Conservation (phyloP, 2,329 filamentous ascomycete species). For the Trichoderma aggressivum region DNA sequence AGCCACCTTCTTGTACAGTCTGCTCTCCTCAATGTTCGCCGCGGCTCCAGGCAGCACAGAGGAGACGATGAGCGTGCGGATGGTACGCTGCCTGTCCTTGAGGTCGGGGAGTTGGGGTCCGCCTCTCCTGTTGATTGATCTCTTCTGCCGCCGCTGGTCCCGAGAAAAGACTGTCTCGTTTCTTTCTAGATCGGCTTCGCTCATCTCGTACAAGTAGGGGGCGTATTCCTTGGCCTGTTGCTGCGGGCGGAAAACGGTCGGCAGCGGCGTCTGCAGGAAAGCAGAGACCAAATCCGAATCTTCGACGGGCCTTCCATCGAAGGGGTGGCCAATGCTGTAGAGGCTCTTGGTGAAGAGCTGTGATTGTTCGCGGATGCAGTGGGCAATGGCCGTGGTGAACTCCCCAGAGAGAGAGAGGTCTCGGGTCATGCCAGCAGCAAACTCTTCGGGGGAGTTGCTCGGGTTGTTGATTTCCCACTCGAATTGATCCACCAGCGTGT, state of each 20-base stretch:
- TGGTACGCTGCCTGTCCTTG: constrained; percentile 89
- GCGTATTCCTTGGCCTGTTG: constrained; percentile 92
- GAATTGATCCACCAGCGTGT: constrained; percentile 93
- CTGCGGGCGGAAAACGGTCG: constrained; percentile 80
- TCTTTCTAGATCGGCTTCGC: constrained; percentile 81
- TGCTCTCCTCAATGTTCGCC: constrained; percentile 73
- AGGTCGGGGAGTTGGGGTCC: constrained; percentile 93
- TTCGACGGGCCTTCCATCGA: constrained; percentile 89
- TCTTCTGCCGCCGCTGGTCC: constrained; percentile 90
- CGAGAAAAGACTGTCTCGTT: constrained; percentile 91
- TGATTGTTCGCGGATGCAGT: constrained; percentile 93
- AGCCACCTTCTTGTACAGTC: constrained; percentile 76
- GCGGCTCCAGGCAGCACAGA: constrained; percentile 88
- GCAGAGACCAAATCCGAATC: constrained; percentile 83
- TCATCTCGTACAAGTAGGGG: constrained; percentile 91
- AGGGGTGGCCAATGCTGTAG: constrained; percentile 89
- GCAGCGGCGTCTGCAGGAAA: constrained; percentile 81
- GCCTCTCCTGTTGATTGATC: constrained; percentile 88
- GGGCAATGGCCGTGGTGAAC: constrained; percentile 95
- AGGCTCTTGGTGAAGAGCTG: constrained; percentile 92
- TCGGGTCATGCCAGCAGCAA: constrained; percentile 81
- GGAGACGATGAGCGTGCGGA: constrained; percentile 87
- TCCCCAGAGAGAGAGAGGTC: constrained; percentile 91
- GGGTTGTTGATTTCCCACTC: constrained; percentile 99
- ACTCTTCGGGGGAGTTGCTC: constrained; percentile 89